phyloP scores from a whole-genome alignment of 2,329 filamentous ascomycete genomes.

The Verticillium isaacii region DNA sequence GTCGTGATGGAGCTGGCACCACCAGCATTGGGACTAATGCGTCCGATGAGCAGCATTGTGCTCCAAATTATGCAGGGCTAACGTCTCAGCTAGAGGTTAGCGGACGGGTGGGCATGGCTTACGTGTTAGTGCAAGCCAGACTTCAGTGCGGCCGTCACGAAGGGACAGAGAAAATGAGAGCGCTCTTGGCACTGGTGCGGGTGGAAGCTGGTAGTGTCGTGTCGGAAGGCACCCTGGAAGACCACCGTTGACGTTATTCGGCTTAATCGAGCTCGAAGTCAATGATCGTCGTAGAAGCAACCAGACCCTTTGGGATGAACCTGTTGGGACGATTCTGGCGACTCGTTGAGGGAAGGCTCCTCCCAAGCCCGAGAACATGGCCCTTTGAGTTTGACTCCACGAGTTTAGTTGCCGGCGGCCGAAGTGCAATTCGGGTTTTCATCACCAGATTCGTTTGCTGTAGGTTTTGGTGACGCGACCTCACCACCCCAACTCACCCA shows the following conservation, averaged over 20 bases:
- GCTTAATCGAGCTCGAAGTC: background rate
- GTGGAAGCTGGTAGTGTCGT: background rate
- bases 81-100: conserved; percentile 9
- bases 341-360: background rate
- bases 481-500: background rate
- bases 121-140: background rate
- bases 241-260: background rate
- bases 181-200: background rate
- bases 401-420: background rate
- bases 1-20: conserved; percentile 3
- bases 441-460: background rate
- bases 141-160: background rate
- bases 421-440: background rate
- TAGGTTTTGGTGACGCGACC: background rate
- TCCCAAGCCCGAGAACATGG: background rate
- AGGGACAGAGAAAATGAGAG: background rate
- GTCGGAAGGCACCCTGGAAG: background rate
- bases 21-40: conserved; percentile 8
- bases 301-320: background rate
- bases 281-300: background rate
- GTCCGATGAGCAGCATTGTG: background rate
- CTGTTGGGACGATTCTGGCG: background rate
- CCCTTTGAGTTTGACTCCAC: background rate
- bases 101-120: background rate
- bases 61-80: conserved; percentile 11